Percentiles rank a stretch among this genome's conserved stretches.
These are phyloP conservation scores for Sclerotinia borealis DNA, from an alignment of 2,329 filamentous ascomycete genomes.

Conservation along the genomic window DNA sequence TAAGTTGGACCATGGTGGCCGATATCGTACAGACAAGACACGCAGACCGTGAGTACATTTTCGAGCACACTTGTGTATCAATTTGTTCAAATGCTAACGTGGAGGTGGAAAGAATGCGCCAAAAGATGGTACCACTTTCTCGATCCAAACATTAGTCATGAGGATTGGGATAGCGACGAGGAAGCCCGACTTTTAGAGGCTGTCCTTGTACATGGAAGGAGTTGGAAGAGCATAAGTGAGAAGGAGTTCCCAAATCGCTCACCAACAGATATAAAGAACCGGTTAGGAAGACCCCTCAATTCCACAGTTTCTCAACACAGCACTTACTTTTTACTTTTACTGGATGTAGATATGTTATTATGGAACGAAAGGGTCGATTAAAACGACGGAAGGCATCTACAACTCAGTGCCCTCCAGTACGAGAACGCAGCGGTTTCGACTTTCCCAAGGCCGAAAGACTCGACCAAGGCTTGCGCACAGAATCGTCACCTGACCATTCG, in stretches of 20 bases:
- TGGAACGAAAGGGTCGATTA: constrained; percentile 5
- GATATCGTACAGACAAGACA: constrained; percentile 5
- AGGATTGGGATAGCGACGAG: constrained; percentile 2
- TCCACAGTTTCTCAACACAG: not conserved
- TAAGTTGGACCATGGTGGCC: constrained; percentile 6
- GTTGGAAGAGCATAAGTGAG: constrained; percentile 10
- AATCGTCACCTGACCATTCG: constrained; percentile 1
- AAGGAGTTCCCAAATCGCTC: constrained; percentile 7
- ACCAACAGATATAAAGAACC: constrained; percentile 7
- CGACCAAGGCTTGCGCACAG: not conserved
- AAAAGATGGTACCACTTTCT: constrained; percentile 9
- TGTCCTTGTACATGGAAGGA: constrained; percentile 5
- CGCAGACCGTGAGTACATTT: constrained; percentile 1
- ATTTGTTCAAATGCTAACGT: not conserved
- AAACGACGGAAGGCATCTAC: not conserved
- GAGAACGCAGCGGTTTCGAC: not conserved
- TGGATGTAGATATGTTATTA: constrained; percentile 7
- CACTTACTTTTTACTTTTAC: not conserved
- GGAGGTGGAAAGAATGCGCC: constrained; percentile 1
- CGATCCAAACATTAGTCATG: constrained; percentile 6
- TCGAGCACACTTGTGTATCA: not conserved
- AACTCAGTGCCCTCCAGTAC: not conserved
- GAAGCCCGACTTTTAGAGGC: constrained; percentile 7
- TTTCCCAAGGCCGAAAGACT: not conserved
- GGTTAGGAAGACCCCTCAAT: not conserved